Conservation (phyloP, 75 land plant species). For the Pinus tabuliformis region DNA sequence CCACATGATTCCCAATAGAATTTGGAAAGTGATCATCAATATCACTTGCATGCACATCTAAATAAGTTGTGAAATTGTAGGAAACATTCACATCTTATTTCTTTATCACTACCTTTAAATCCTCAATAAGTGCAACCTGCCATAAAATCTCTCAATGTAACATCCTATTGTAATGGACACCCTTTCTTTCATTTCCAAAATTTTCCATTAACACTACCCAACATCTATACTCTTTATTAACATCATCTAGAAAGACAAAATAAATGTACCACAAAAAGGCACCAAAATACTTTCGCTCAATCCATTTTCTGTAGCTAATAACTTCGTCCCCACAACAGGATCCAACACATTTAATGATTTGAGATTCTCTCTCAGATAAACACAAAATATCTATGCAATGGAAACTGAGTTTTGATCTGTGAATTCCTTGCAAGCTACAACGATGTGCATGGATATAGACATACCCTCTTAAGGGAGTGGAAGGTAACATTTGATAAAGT, state of each 20-base stretch:
- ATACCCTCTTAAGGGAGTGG: constrained; percentile 76
- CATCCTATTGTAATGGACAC: constrained; percentile 71
- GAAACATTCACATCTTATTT: constrained; percentile 29
- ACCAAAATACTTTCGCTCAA: constrained; percentile 37
- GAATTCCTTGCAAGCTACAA: constrained; percentile 80
- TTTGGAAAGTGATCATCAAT: constrained; percentile 42
- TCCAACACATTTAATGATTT: constrained; percentile 40
- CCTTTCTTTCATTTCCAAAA: constrained; percentile 74
- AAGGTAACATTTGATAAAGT: neutral
- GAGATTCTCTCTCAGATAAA: constrained; percentile 70
- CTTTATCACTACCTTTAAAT: constrained; percentile 51
- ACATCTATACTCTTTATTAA: constrained; percentile 70
- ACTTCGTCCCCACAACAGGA: constrained; percentile 17
- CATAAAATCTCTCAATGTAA: constrained; percentile 81
- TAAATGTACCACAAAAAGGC: constrained; percentile 67
- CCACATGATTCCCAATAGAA: constrained; percentile 61
- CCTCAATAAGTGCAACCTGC: constrained; percentile 81
- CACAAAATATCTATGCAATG: constrained; percentile 76
- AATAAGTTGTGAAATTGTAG: constrained; percentile 1
- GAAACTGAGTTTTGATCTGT: constrained; percentile 85
- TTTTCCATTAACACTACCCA: constrained; percentile 77
- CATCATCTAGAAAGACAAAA: constrained; percentile 60
- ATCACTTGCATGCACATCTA: constrained; percentile 25
- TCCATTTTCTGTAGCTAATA: constrained; percentile 35
- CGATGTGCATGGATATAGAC: constrained; percentile 83